Conservation (phyloP, 2,329 filamentous ascomycete genomes). For the Colletotrichum destructivum region DNA sequence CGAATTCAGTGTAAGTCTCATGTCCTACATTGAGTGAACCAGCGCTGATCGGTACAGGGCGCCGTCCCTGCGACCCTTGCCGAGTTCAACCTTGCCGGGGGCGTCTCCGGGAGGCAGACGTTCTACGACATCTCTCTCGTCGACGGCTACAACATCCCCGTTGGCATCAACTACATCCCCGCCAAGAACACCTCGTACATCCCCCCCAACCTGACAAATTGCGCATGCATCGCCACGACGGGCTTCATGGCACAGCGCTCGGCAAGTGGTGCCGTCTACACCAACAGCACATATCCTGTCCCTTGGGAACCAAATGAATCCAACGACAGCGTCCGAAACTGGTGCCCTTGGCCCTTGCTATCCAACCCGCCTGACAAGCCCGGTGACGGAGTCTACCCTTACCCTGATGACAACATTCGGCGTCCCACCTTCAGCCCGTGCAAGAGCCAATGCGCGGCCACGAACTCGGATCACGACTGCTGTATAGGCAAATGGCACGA, state of each 20-base stretch:
- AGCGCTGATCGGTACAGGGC: conserved; percentile 64
- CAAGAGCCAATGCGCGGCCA: conserved; percentile 81
- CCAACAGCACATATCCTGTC: conserved; percentile 76
- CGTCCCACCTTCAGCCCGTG: conserved; percentile 84
- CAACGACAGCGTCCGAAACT: conserved; percentile 70
- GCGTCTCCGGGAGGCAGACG: conserved; percentile 71
- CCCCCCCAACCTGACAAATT: conserved; percentile 83
- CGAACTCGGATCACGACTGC: conserved; percentile 78
- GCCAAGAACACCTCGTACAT: conserved; percentile 76
- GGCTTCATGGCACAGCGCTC: conserved; percentile 72
- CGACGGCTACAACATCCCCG: conserved; percentile 85
- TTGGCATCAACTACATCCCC: conserved; percentile 74
- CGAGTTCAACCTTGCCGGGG: conserved; percentile 83
- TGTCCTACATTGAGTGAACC: neutral
- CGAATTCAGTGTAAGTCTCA: conserved; percentile 72
- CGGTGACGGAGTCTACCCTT: conserved; percentile 83
- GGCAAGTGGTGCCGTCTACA: conserved; percentile 70
- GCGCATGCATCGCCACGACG: conserved; percentile 81
- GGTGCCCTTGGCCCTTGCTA: conserved; percentile 88
- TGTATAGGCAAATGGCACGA: conserved; percentile 80
- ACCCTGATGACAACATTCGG: conserved; percentile 81
- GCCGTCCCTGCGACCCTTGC: conserved; percentile 82
- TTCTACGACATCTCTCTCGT: conserved; percentile 91
- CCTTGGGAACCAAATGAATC: conserved; percentile 76
- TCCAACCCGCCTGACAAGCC: conserved; percentile 77